Evolutionary conservation across 768 basidiomycete species (phyloP).

Genomic region (Imleria badia): DNA sequence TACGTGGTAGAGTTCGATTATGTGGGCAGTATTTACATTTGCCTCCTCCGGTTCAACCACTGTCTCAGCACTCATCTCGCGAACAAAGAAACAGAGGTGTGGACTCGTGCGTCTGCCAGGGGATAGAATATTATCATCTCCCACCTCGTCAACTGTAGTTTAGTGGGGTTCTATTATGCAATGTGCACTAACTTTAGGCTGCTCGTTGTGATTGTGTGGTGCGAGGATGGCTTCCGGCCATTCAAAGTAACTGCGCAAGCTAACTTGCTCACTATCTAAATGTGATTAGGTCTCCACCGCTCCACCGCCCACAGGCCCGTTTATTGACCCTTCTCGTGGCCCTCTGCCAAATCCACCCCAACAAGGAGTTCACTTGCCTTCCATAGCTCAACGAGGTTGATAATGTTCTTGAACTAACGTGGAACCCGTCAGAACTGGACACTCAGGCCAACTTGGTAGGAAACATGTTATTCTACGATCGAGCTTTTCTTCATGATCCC

Average conservation of each 20-base stretch:
- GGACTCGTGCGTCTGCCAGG: slow-evolving; percentile 3
- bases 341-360: slow-evolving; percentile 88
- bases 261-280: slow-evolving; percentile 12
- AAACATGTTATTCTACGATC: too few relatives aligned
- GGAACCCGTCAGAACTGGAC: too few relatives aligned
- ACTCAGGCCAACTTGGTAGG: too few relatives aligned
- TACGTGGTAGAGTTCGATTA: too few relatives aligned
- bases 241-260: slow-evolving; percentile 6
- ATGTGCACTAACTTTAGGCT: slow-evolving; percentile 4
- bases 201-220: slow-evolving; percentile 2
- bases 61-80: not conserved
- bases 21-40: too few relatives aligned
- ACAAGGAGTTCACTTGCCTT: slow-evolving; percentile 95
- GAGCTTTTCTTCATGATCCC: too few relatives aligned
- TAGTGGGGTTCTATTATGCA: slow-evolving; percentile 19
- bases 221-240: not conserved
- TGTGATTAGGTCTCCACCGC: slow-evolving; percentile 4
- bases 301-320: not conserved
- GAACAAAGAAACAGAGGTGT: not conserved
- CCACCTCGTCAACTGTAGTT: not conserved
- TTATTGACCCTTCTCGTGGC: slow-evolving; percentile 42
- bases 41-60: slow-evolving; percentile 7
- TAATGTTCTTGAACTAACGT: slow-evolving; percentile 93
- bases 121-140: not conserved
- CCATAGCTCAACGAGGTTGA: slow-evolving; percentile 97